Percentiles rank a stretch among this genome's conserved stretches.
phyloP scores from a whole-genome alignment of 768 basidiomycete genomes.

The Boletus rubroflammeus region DNA sequence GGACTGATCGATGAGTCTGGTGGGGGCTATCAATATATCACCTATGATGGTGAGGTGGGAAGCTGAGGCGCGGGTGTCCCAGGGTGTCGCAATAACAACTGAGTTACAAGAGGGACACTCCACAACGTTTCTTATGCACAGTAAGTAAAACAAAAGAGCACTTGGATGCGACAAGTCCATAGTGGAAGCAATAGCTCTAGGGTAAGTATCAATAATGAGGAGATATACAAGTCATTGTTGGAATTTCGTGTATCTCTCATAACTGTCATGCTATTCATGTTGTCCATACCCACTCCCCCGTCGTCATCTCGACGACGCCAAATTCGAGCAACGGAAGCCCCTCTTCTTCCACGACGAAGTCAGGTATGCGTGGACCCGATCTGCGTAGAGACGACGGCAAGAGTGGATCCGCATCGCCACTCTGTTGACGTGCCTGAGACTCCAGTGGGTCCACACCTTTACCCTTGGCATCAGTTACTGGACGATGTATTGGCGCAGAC shows the following conservation, averaged over 20 bases:
- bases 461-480: slow-evolving; percentile 11
- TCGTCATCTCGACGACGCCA: slow-evolving; percentile 9
- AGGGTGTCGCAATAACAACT: too few species aligned
- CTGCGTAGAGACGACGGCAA: neutral
- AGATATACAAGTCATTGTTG: neutral
- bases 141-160: neutral
- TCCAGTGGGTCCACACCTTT: slow-evolving; percentile 10
- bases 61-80: too few species aligned
- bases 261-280: neutral
- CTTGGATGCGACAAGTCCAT: neutral
- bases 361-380: neutral
- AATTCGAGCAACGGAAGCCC: slow-evolving; percentile 15
- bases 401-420: slow-evolving; percentile 1
- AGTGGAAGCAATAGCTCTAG: neutral
- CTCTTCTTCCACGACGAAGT: neutral
- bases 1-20: too few species aligned
- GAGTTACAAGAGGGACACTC: neutral
- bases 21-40: too few species aligned
- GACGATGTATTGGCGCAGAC: slow-evolving; percentile 1
- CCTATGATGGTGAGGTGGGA: too few species aligned
- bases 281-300: slow-evolving; percentile 2
- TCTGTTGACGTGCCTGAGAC: slow-evolving; percentile 1
- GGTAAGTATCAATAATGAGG: neutral
- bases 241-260: neutral
- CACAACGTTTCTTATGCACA: neutral